A percentile compares a stretch with the other conserved stretches of the same genome.
phyloP scores from a whole-genome alignment of 176 grass and related monocot genomes.

The Calamus simplicifolius region DNA sequence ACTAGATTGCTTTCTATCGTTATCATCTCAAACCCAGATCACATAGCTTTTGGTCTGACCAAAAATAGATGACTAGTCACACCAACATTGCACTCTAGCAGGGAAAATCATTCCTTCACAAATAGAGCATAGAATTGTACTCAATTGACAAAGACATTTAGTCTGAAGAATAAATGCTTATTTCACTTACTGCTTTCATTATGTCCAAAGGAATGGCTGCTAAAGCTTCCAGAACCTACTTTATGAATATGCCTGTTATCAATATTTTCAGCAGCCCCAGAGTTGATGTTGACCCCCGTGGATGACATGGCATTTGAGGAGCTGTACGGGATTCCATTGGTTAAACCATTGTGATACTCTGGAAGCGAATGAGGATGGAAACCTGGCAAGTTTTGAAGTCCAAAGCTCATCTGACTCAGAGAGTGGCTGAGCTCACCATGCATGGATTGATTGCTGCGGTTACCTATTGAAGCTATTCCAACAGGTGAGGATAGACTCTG shows the following conservation, averaged over 20 bases:
- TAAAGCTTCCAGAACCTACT: constrained; percentile 53
- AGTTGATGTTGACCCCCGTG: constrained; percentile 37
- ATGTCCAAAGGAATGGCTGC: constrained; percentile 60
- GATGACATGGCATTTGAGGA: constrained; percentile 39
- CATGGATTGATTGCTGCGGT: constrained; percentile 26
- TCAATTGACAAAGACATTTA: too few relatives aligned
- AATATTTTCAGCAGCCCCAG: constrained; percentile 34
- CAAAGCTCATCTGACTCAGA: constrained; percentile 53
- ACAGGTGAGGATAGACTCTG: constrained; percentile 66
- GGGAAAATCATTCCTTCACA: too few relatives aligned
- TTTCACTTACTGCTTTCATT: constrained; percentile 42
- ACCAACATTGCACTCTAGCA: too few relatives aligned
- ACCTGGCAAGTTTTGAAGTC: constrained; percentile 42
- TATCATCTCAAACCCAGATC: too few relatives aligned
- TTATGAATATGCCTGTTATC: constrained; percentile 52
- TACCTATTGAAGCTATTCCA: constrained; percentile 38
- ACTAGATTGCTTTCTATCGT: not conserved
- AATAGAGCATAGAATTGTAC: too few relatives aligned
- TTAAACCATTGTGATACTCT: constrained; percentile 49
- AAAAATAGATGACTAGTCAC: too few relatives aligned
- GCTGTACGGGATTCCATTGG: constrained; percentile 45
- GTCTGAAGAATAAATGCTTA: too few relatives aligned
- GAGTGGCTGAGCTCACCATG: constrained; percentile 52
- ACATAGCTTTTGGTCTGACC: too few relatives aligned
- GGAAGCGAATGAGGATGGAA: constrained; percentile 81